These are phyloP conservation scores for Pseudopediastrum boryanum DNA, from an alignment of 139 green algal genomes.

Conservation along the genomic window DNA sequence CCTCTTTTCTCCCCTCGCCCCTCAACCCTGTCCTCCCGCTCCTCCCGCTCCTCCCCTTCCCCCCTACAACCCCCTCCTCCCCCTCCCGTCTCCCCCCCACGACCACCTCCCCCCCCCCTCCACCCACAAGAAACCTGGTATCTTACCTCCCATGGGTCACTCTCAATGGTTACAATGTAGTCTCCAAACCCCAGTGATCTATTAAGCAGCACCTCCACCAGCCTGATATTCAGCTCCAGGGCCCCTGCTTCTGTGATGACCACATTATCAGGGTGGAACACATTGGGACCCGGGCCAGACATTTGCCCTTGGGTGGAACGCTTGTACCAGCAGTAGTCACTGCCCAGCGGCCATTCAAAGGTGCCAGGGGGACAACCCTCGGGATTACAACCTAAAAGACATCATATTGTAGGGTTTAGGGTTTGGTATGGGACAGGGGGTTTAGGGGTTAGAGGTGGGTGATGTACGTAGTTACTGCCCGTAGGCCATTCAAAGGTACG, in stretches of 20 bases:
- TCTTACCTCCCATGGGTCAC: not conserved
- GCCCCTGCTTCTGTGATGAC: not conserved
- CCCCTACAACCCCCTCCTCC: not conserved
- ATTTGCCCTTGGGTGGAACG: not conserved
- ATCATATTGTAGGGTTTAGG: too few relatives aligned
- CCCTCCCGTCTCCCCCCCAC: not conserved
- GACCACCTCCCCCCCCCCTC: not conserved
- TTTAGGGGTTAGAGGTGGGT: too few relatives aligned
- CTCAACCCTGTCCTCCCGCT: not conserved
- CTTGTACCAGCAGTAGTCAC: slow-evolving; percentile 11
- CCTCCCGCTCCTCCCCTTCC: not conserved
- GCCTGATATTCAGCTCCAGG: not conserved
- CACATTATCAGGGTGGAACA: not conserved
- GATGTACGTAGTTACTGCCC: too few relatives aligned
- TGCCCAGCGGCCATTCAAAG: slow-evolving; percentile 4
- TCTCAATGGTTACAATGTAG: not conserved
- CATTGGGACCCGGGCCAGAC: not conserved
- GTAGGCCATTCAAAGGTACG: too few relatives aligned
- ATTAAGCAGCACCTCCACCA: not conserved
- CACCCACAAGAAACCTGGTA: not conserved
- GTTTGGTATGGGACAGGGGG: too few relatives aligned
- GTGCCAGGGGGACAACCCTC: not conserved
- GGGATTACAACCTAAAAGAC: too few relatives aligned
- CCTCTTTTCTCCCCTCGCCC: not conserved
- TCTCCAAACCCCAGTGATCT: not conserved